Evolutionary conservation across 306 rosid genomes (phyloP).

Genomic region (Albizia julibrissin): DNA sequence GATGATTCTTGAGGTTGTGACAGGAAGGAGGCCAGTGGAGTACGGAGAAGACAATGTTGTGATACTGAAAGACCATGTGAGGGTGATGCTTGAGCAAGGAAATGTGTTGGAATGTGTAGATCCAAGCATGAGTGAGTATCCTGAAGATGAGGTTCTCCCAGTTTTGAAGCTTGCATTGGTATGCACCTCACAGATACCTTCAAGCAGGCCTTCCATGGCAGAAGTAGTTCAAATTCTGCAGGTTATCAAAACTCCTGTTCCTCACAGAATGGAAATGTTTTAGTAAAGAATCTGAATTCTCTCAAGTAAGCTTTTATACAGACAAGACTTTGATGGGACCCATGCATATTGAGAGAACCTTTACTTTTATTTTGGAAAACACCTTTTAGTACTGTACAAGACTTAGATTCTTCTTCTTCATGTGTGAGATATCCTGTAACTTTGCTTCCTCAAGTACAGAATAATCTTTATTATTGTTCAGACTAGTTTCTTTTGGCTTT

Average conservation of each 20-base stretch:
- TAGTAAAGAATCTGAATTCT: constrained; percentile 8
- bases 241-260: constrained; percentile 80
- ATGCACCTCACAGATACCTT: constrained; percentile 81
- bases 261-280: constrained; percentile 64
- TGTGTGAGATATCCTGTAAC: not conserved
- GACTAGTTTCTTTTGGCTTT: not conserved
- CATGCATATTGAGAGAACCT: not conserved
- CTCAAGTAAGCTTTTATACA: not conserved
- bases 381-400: not conserved
- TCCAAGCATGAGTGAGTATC: constrained; percentile 59
- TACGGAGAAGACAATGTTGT: constrained; percentile 82
- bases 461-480: constrained; percentile 8
- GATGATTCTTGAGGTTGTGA: constrained; percentile 76
- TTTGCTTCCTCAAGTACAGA: constrained; percentile 30
- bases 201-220: constrained; percentile 83
- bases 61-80: constrained; percentile 73
- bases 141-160: constrained; percentile 81
- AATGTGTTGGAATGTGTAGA: constrained; percentile 78
- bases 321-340: not conserved
- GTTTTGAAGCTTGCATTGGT: constrained; percentile 77
- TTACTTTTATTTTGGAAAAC: not conserved
- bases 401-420: not conserved
- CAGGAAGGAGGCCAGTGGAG: constrained; percentile 84
- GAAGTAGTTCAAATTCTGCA: constrained; percentile 84
- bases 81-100: constrained; percentile 71